Evolutionary conservation across 2,329 filamentous ascomycete species (phyloP).

Genomic region (Penicillium sumatraense): DNA sequence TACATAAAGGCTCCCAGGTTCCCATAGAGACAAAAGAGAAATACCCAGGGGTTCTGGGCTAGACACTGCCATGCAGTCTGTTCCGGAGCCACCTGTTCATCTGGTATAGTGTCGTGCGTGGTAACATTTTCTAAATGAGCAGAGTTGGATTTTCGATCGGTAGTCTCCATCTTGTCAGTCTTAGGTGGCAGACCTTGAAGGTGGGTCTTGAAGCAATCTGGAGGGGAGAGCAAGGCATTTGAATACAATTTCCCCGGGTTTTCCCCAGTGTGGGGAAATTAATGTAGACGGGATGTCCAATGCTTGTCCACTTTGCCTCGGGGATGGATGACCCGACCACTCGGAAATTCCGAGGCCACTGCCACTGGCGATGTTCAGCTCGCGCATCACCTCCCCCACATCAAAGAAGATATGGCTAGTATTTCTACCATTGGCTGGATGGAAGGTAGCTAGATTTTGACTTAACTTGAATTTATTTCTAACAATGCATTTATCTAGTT

Average conservation of each 20-base stretch:
- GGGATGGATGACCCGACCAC: not conserved
- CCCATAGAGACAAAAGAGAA: conserved; percentile 11
- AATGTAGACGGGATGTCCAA: not conserved
- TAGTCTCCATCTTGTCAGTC: not conserved
- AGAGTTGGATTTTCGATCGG: conserved; percentile 1
- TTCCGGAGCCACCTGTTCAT: not conserved
- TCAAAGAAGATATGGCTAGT: not conserved
- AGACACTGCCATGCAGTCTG: conserved; percentile 6
- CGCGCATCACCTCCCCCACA: not conserved
- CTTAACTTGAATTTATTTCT: not conserved
- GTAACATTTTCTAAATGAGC: conserved; percentile 6
- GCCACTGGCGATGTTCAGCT: no score
- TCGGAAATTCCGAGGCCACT: not conserved
- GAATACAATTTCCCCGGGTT: not conserved
- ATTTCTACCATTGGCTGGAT: not conserved
- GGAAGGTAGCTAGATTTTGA: not conserved
- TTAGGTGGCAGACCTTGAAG: not conserved
- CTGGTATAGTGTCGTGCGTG: not conserved
- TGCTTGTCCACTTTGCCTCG: not conserved
- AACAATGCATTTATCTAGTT: not conserved
- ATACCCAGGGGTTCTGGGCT: conserved; percentile 6
- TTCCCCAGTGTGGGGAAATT: not conserved
- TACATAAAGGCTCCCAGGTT: conserved; percentile 12
- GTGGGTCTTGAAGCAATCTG: not conserved
- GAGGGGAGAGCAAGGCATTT: not conserved